Base-by-base conservation (phyloP, 1,284 basidiomycete species). In the Amylostereum areolatum region DNA sequence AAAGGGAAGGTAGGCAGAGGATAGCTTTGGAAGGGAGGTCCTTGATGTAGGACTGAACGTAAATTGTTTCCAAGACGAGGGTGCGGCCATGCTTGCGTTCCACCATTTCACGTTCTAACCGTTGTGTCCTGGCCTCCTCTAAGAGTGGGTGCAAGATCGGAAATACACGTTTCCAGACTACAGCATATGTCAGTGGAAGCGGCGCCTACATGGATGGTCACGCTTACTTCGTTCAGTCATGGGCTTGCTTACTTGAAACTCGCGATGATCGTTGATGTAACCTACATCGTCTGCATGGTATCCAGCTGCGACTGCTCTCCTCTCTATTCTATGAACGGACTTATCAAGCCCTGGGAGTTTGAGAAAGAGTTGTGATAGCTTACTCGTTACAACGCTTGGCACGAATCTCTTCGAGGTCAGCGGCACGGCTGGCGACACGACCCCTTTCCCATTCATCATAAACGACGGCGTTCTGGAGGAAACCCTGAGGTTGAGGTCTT, bases 341-440 rank as follows among this genome's bases (percentile, higher is more conserved):
- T 12, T n/a, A 42, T 3, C 4, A 29, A 43, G 12, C 43, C 37
- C n/a, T 9, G 40, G 30, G 5, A 2, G 28, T n/a, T 8, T n/a
- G 24, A 27, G 8, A 10, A 9, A 3, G 18, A 30, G 31, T 11
- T 24, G 25, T 27, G n/a, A 6, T 7, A 6, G 12, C 50, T 2
- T 30, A 52, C 50, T 52, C 43, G 41, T 52, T 43, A 5, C 45
- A 45, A 30, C 50, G 50, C 18, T 50, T 49, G 4, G 2, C 28
- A 18, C 37, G 43, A 36, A 43, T 35, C 24, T 43, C 47, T 32
- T 47, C 43, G 27, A 52, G 41, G 39, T 5, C n/a, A 11, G 28
- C 49, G 31, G 11, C 42, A 34, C 50, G 47, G 31, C 32, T 37
- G 6, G 32, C 18, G 18, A 36, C 44, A 30, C 50, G 47, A 11